Evolutionary conservation across 192 early-diverging fungal genomes (phyloP).

Genomic region (Chytriomyces sp.): DNA sequence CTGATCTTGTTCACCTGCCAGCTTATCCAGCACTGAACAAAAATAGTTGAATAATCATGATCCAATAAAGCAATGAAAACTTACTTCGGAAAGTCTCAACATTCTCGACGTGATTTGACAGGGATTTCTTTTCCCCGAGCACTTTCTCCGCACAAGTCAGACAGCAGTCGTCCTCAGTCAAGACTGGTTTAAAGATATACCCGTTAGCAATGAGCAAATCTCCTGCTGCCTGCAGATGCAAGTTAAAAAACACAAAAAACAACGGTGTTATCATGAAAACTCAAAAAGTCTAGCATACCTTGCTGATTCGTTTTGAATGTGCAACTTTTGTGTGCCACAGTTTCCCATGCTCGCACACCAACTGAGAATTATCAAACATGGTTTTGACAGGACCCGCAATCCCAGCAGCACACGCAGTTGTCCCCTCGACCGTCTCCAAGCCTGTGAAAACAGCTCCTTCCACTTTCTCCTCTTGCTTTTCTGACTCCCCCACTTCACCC

Average conservation of each 20-base stretch:
- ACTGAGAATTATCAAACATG: slow-evolving; percentile 3
- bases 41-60: not conserved
- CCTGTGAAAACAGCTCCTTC: too few relatives aligned
- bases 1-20: not conserved
- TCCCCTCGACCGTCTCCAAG: too few relatives aligned
- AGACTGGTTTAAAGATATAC: slow-evolving; percentile 7
- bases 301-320: not conserved
- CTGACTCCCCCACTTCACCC: not conserved
- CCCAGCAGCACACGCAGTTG: too few relatives aligned
- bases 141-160: not conserved
- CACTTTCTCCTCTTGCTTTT: too few relatives aligned
- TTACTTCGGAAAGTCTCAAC: slow-evolving; percentile 5
- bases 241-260: not conserved
- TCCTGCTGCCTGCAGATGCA: slow-evolving; percentile 4
- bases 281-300: not conserved
- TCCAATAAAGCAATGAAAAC: not conserved
- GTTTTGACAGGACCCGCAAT: not conserved
- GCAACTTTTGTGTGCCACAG: not conserved
- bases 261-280: not conserved
- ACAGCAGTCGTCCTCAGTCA: slow-evolving; percentile 14
- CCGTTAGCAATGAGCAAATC: slow-evolving; percentile 6
- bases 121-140: not conserved
- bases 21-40: not conserved
- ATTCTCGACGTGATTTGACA: slow-evolving; percentile 6
- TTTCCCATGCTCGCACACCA: slow-evolving; percentile 16